Conservation (phyloP, 306 rosid genomes). For the Dalbergia oliveri region DNA sequence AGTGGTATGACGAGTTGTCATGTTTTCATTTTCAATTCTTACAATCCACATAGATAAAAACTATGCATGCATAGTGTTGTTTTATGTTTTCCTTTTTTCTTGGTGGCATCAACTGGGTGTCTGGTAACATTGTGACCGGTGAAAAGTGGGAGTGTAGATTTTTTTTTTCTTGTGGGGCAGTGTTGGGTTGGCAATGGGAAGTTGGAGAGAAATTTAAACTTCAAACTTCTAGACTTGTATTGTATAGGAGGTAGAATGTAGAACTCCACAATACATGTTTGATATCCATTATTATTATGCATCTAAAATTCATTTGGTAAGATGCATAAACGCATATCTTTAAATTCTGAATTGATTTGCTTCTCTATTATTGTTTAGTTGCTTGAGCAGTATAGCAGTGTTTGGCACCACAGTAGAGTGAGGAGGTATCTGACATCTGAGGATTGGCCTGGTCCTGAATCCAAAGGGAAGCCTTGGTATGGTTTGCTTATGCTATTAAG, state of each 20-base stretch:
- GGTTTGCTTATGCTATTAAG: constrained; percentile 93
- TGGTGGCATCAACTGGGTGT: neutral
- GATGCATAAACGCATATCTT: neutral
- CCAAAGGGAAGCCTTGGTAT: constrained; percentile 98
- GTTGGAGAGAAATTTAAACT: neutral
- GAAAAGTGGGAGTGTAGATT: neutral
- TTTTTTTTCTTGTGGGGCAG: too few relatives aligned
- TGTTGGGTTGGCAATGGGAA: too few relatives aligned
- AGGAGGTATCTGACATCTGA: constrained; percentile 91
- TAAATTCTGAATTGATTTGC: constrained; percentile 18
- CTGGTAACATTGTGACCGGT: constrained; percentile 1
- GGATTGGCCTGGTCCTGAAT: constrained; percentile 88
- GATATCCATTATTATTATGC: constrained; percentile 23
- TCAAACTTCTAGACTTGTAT: neutral
- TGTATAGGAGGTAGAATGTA: neutral
- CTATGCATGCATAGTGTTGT: constrained; percentile 12
- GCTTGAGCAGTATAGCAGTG: constrained; percentile 74
- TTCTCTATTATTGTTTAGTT: constrained; percentile 57
- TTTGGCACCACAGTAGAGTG: constrained; percentile 92
- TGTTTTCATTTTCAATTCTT: neutral
- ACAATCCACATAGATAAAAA: constrained; percentile 18
- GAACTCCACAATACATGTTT: constrained; percentile 6
- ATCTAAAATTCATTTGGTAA: constrained; percentile 17
- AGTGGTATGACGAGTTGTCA: neutral
- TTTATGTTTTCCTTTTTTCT: neutral